phyloP scores from a whole-genome alignment of 495 filamentous ascomycete genomes.

The Trypethelium eluteriae region DNA sequence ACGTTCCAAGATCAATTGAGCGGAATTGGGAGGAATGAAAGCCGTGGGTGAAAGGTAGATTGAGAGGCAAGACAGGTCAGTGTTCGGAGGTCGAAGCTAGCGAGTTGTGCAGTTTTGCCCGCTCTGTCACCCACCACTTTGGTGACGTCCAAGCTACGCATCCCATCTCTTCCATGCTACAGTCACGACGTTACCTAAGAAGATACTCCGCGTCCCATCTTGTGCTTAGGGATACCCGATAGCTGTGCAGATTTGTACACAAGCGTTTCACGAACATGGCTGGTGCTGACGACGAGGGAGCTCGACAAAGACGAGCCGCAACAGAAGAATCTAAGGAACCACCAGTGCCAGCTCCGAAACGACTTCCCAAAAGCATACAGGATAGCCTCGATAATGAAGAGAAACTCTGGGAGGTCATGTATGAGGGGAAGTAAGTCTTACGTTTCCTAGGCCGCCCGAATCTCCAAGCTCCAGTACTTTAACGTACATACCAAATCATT shows the following conservation, averaged over 20 bases:
- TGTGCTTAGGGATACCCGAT: too few species aligned
- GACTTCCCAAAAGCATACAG: slow-evolving; percentile 63
- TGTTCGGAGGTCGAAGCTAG: background rate
- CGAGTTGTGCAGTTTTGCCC: background rate
- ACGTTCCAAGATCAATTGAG: background rate
- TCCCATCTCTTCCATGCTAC: background rate
- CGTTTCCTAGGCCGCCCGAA: background rate
- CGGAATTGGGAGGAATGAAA: background rate
- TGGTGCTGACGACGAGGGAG: background rate
- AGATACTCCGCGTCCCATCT: background rate
- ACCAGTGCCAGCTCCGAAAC: slow-evolving; percentile 33
- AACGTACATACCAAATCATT: too few species aligned
- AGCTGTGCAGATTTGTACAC: too few species aligned
- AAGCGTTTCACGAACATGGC: background rate
- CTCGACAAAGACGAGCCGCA: background rate
- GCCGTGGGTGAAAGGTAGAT: background rate
- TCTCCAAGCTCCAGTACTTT: too few species aligned
- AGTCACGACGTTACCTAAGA: background rate
- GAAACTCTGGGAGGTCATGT: slow-evolving; percentile 67
- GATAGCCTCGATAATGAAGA: slow-evolving; percentile 70
- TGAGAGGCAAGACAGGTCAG: background rate
- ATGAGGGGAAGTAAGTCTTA: slow-evolving; percentile 67
- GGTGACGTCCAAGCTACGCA: background rate
- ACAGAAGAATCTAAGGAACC: background rate
- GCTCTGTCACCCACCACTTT: background rate